Percentiles rank a stretch among this genome's conserved stretches.
Conservation (phyloP, 495 filamentous ascomycete genomes). For the Trichoderma parareesei region DNA sequence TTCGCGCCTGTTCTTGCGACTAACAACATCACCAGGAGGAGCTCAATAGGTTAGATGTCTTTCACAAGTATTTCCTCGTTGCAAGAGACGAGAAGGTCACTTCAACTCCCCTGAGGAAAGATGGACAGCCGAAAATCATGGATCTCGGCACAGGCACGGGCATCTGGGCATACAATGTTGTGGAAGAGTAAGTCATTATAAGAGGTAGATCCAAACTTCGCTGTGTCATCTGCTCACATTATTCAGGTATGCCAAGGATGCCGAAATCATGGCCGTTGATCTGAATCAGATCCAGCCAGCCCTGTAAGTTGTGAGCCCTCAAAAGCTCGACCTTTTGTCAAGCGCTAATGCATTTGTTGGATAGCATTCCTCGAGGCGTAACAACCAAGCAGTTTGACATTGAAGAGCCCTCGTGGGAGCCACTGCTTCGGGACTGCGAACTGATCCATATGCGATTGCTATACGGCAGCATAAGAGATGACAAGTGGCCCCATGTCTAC, state of each 20-base stretch:
- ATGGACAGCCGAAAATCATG: slow-evolving; percentile 46
- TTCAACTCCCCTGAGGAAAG: slow-evolving; percentile 20
- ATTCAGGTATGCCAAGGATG: slow-evolving; percentile 17
- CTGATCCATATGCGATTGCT: slow-evolving; percentile 78
- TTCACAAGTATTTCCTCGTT: slow-evolving; percentile 65
- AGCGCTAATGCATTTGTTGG: background rate
- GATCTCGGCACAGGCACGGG: slow-evolving; percentile 87
- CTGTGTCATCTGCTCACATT: background rate
- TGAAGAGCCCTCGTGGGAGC: slow-evolving; percentile 64
- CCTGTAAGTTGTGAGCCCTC: slow-evolving; percentile 37
- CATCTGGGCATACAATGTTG: slow-evolving; percentile 86
- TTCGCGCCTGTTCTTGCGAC: background rate
- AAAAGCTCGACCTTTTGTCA: background rate
- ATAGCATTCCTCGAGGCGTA: slow-evolving; percentile 63
- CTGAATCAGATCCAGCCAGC: slow-evolving; percentile 73
- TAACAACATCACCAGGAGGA: slow-evolving; percentile 40
- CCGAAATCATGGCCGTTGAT: slow-evolving; percentile 62
- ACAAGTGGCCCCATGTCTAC: slow-evolving; percentile 66
- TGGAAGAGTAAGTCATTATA: slow-evolving; percentile 47
- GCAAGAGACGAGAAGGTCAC: slow-evolving; percentile 49
- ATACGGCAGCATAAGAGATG: slow-evolving; percentile 64
- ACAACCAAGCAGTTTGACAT: slow-evolving; percentile 67
- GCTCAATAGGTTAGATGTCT: slow-evolving; percentile 68
- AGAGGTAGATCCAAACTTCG: background rate
- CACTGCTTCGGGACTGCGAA: slow-evolving; percentile 73